phyloP scores from a whole-genome alignment of 2,329 filamentous ascomycete species.

The Chaetomium olivaceum region DNA sequence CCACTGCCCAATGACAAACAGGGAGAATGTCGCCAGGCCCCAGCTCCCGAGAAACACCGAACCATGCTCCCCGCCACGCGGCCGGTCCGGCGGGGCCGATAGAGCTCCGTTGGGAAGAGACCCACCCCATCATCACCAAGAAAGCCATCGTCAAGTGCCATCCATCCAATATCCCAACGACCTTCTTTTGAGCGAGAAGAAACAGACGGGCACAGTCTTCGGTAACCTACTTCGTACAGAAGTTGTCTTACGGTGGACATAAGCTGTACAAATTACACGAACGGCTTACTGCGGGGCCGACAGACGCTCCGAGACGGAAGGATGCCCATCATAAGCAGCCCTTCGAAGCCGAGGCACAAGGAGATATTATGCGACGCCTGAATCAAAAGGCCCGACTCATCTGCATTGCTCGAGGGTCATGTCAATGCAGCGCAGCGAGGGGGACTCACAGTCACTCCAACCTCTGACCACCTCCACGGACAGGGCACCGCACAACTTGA shows the following conservation, averaged over 20 bases:
- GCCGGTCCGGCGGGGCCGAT: neutral
- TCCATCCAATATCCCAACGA: neutral
- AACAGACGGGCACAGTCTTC: neutral
- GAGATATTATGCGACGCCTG: neutral
- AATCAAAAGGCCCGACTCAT: neutral
- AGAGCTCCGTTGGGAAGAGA: neutral
- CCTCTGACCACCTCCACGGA: neutral
- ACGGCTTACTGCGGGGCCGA: constrained; percentile 2
- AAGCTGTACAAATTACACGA: neutral
- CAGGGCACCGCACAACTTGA: neutral
- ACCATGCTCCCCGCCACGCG: neutral
- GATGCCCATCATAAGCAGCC: neutral
- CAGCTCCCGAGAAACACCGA: neutral
- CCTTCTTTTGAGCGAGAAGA: neutral
- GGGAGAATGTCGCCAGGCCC: neutral
- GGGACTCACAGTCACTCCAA: too few species aligned
- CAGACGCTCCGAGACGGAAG: neutral
- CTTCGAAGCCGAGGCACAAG: neutral
- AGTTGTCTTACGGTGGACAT: neutral
- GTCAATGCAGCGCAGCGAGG: neutral
- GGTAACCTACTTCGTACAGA: neutral
- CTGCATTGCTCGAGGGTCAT: neutral
- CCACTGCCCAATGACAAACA: neutral
- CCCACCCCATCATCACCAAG: neutral
- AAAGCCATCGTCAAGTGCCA: neutral